A percentile compares a stretch with the other conserved stretches of the same genome.
These are phyloP conservation scores for Kodamaea kaohsiungensis DNA, from an alignment of 805 yeast species.

Conservation along the genomic window DNA sequence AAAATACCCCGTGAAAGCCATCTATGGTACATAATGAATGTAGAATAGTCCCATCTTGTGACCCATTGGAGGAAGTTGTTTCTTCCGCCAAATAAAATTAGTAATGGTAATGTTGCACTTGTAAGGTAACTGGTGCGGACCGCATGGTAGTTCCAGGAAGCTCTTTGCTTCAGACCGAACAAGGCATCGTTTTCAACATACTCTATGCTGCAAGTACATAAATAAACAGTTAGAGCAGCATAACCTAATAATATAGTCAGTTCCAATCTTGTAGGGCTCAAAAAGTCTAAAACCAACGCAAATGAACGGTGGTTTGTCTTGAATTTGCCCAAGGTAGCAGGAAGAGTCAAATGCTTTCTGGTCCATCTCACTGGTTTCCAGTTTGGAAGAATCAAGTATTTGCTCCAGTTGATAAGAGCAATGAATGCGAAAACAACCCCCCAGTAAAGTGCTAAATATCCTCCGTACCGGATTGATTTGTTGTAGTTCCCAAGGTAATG, in stretches of 20 bases:
- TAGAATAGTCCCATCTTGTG: conserved; percentile 42
- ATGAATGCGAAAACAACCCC: conserved; percentile 24
- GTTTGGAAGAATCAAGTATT: conserved; percentile 27
- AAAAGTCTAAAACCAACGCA: conserved; percentile 24
- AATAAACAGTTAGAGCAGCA: conserved; percentile 7
- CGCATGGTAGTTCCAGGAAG: conserved; percentile 23
- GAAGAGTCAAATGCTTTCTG: conserved; percentile 37
- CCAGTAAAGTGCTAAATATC: conserved; percentile 34
- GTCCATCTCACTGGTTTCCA: conserved; percentile 14
- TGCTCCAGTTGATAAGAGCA: conserved; percentile 35
- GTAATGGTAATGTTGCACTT: conserved; percentile 30
- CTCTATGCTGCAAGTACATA: conserved; percentile 18
- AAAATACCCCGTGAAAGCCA: conserved; percentile 52
- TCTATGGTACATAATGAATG: conserved; percentile 59
- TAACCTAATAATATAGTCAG: conserved; percentile 10
- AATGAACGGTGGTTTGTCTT: conserved; percentile 30
- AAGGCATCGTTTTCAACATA: conserved; percentile 27
- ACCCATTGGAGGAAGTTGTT: conserved; percentile 39
- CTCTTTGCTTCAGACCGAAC: conserved; percentile 18
- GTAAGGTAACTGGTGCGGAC: conserved; percentile 23
- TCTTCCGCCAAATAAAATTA: conserved; percentile 38
- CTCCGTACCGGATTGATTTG: conserved; percentile 38
- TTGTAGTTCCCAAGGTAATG: conserved; percentile 44
- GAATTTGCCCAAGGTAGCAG: conserved; percentile 34
- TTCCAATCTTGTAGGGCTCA: conserved; percentile 22